Evolutionary conservation across 441 rosid species (phyloP).

Genomic region (Breynia disticha): DNA sequence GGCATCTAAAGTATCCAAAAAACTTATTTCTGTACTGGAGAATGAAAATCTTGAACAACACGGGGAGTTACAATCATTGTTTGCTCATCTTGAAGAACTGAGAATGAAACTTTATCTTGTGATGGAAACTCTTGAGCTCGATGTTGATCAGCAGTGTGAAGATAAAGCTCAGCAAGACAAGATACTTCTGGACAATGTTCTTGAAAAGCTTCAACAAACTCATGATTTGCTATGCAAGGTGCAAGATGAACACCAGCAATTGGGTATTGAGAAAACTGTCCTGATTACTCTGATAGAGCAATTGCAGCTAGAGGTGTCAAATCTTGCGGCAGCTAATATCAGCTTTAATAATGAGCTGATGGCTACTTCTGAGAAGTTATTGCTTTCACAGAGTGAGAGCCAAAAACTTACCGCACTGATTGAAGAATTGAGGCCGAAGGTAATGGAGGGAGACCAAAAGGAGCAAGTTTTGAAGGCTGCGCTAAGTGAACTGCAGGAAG

Average conservation of each 20-base stretch:
- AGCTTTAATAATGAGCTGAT: conserved; percentile 40
- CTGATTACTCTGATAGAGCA: conserved; percentile 55
- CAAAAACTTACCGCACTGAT: conserved; percentile 32
- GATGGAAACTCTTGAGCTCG: conserved; percentile 38
- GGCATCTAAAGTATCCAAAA: conserved; percentile 48
- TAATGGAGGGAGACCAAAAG: conserved; percentile 38
- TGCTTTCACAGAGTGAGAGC: conserved; percentile 33
- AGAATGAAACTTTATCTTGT: conserved; percentile 47
- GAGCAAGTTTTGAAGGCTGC: conserved; percentile 52
- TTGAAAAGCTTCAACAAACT: conserved; percentile 42
- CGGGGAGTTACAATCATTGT: conserved; percentile 40
- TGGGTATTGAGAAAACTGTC: conserved; percentile 46
- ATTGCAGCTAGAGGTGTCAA: conserved; percentile 48
- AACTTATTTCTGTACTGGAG: conserved; percentile 49
- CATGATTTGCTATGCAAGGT: conserved; percentile 37
- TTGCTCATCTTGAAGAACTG: conserved; percentile 41
- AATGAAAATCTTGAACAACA: conserved; percentile 44
- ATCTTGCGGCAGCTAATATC: conserved; percentile 40
- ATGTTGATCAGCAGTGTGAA: conserved; percentile 24
- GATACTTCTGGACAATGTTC: conserved; percentile 27
- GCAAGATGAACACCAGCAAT: conserved; percentile 51
- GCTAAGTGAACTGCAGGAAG: conserved; percentile 35
- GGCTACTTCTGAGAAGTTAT: conserved; percentile 33
- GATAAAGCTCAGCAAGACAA: conserved; percentile 38
- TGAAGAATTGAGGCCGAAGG: conserved; percentile 43